Base-by-base conservation (phyloP, 106 monocot species). In the Dactylorhiza incarnata region DNA sequence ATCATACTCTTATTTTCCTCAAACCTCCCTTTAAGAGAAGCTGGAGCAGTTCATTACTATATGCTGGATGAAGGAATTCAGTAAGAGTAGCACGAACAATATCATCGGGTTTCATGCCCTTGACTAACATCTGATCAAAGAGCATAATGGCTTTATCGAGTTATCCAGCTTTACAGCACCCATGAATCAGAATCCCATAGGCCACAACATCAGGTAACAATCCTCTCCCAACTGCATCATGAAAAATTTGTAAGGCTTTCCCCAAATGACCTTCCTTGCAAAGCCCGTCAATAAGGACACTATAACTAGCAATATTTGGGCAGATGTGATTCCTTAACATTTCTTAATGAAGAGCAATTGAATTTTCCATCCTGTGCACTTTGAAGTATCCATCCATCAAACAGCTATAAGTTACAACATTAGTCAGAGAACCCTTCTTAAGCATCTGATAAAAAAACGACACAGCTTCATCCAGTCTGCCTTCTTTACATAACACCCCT, bases 141-240 rank as follows among this genome's bases (percentile, higher is more conserved):
- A 91, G 71, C 79, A 77, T 79, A 50, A 67, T 75, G 15, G 90
- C 87, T 79, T 82, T 83, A 74, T 45, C 48, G 20, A 79, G 44
- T 77, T 81, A 81, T 58, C 85, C 87, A 55, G 68, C 80, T 48
- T 63, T 54, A 65, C 83, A 78, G 15, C 44, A 81, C 12, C 85
- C 83, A 67, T 50, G 80, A 49, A 90, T 85, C 45, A 90, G 62
- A 73, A 85, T 90, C n/a, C 80, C 78, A 76, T 90, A 90, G 55
- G 81, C 81, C 66, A 87, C 85, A 79, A 87, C 83, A 82, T 90
- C 87, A 81, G 90, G 90, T 73, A 87, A 59, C 61, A 85, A 72
- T 15, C 90, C 81, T 51, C 78, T 75, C 5, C 29, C 56, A 3
- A 56, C 74, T 51, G 87, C 87, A 74, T 76, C 77, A 4, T 87